These are phyloP conservation scores for Punica granatum DNA, from an alignment of 345 rosid genomes.

Conservation along the genomic window DNA sequence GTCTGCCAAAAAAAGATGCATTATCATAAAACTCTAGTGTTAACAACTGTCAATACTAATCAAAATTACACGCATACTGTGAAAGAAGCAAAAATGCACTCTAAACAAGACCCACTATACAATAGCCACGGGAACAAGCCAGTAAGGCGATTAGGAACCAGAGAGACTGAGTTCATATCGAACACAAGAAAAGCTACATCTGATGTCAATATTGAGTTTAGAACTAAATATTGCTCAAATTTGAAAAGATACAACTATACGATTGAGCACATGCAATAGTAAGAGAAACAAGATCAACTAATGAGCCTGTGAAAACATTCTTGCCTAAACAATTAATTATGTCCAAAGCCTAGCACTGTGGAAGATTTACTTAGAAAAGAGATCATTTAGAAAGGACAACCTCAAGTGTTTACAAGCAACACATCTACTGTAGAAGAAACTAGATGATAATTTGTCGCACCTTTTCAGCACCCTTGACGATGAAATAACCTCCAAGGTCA, in stretches of 20 bases:
- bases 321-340: background rate
- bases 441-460: slow-evolving; percentile 20
- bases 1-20: slow-evolving; percentile 39
- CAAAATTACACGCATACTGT: background rate
- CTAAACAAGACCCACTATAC: background rate
- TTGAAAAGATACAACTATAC: background rate
- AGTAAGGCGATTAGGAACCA: background rate
- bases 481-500: slow-evolving; percentile 86
- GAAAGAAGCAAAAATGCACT: background rate
- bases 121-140: background rate
- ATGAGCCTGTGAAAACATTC: background rate
- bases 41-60: background rate
- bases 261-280: background rate
- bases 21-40: background rate
- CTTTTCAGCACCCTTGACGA: slow-evolving; percentile 93
- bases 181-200: background rate
- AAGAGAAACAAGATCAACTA: background rate
- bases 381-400: background rate
- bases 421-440: background rate
- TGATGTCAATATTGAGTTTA: background rate
- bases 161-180: background rate
- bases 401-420: background rate
- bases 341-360: background rate
- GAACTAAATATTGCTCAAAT: background rate
- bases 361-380: background rate